Conservation (phyloP, 331 rosid genomes). For the Stylosanthes scabra region DNA sequence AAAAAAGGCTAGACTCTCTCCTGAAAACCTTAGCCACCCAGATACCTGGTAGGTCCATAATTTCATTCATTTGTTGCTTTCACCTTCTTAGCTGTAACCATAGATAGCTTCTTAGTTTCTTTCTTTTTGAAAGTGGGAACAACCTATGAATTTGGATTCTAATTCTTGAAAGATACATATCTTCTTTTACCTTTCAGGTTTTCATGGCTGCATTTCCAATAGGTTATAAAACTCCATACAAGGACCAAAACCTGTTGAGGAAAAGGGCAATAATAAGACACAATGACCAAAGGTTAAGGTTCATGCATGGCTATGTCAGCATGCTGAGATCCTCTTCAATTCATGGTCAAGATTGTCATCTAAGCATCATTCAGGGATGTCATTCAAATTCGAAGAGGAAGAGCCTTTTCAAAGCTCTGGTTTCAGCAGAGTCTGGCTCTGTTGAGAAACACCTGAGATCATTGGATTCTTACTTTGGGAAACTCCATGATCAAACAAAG, state of each 20-base stretch:
- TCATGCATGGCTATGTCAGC: conserved; percentile 20
- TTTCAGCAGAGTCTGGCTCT: conserved; percentile 46
- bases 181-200: conserved; percentile 39
- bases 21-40: neutral
- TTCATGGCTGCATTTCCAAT: conserved; percentile 68
- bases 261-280: conserved; percentile 30
- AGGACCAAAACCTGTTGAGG: conserved; percentile 38
- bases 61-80: conserved; percentile 5
- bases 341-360: conserved; percentile 3
- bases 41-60: conserved; percentile 38
- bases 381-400: conserved; percentile 40
- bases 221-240: conserved; percentile 49
- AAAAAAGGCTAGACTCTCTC: neutral
- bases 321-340: conserved; percentile 23
- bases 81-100: neutral
- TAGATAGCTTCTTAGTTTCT: neutral
- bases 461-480: conserved; percentile 68
- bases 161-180: neutral
- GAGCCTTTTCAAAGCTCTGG: conserved; percentile 23
- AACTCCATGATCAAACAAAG: conserved; percentile 53
- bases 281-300: conserved; percentile 40
- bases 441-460: conserved; percentile 65
- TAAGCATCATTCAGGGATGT: conserved; percentile 39
- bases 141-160: neutral
- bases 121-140: neutral